Evolutionary conservation across 2,329 filamentous ascomycete genomes (phyloP), one percentile per base, ranked within the genome.

Genomic region (Diplodia scrobiculata): DNA sequence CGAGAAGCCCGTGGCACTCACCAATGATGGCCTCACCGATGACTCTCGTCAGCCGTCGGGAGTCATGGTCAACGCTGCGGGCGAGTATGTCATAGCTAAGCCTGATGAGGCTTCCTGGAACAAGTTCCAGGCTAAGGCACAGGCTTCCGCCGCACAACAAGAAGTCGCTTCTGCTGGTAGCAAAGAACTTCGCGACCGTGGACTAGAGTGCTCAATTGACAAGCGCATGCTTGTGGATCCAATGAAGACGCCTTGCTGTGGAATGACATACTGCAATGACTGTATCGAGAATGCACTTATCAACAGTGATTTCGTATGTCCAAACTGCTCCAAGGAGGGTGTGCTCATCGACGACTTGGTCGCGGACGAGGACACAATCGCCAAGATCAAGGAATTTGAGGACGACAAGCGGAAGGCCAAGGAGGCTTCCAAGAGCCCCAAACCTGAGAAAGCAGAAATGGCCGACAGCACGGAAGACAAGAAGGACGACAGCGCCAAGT

Each of bases 281-380:
- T 99, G 95, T 89, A 97, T 99, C 81, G 96, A 95, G 78, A 97
- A 97, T 86, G 91, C 93, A 80, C 89, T 99, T 80, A 94, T 97
- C 81, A 93, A 98, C 84, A 95, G 90, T 86, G 95, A 99, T 85
- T 92, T 99, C 81, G 84, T 93, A 79, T 99, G 95, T 80, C 95
- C 95, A 70, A 89, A 89, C 72, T 99, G 95, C 83, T 87, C 91
- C 80, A 90, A 89, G 69, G 92, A 97, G 77, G 91, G 91, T 74
- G 91, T 97, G 70, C 84, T 97, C 73, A 91, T 98, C 80, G 94
- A 97, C 84, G 90, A 97, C 79, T 86, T 99, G 72, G 87, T 89
- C 75, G 54, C 88, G 69, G 92, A 98, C 79, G 89, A 91, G 70
- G 91, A 95, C 71, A 86, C 88, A 68, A 86, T 87, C 69, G 83